Evolutionary conservation across 2,329 filamentous ascomycete genomes (phyloP), one percentile per base, ranked within the genome.

Genomic region (Microdochium bolleyi): DNA sequence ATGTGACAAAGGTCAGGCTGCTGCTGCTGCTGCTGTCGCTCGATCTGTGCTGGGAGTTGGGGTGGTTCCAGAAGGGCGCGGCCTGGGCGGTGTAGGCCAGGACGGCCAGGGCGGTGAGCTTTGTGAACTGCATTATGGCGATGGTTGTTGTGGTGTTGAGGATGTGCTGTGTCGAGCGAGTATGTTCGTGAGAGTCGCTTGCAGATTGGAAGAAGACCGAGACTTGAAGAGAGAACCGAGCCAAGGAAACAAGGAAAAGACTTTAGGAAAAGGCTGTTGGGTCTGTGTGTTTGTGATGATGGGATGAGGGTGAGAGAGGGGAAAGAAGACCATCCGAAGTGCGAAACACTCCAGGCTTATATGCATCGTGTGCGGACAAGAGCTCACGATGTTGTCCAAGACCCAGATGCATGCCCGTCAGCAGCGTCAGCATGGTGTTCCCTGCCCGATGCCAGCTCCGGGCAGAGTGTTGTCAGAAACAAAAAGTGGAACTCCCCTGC

Each of bases 11-110:
- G 49, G 49, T 51, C 41, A 46, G n/a, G 46, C 14, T 3, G 49
- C 22, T 24, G 24, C 34, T n/a, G 57, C 21, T n/a, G 48, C 19
- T 25, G 56, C 48, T 37, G 57, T 19, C 24, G 46, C 16, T 27
- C 37, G 19, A 11, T 7, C 22, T 21, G 41, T 22, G 27, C 27
- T 30, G 5, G 51, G 32, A 22, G 46, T 41, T 24, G 49, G 51
- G 41, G 51, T 50, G 5, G 34, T 49, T 19, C n/a, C 49, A 38
- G 48, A 41, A 64, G 53, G 52, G 56, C 16, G 52, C 53, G 30
- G 67, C 59, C 21, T 65, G 49, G 37, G 70, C 65, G 55, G 67
- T 64, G 51, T 69, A 67, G 54, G 71, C 70, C 67, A 77, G 56
- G 58, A 73, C 60, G 62, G 68, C 62, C 38, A 69, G 60, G 54